Conservation (phyloP, 2,329 filamentous ascomycete species). For the Hymenoscyphus fraxineus region DNA sequence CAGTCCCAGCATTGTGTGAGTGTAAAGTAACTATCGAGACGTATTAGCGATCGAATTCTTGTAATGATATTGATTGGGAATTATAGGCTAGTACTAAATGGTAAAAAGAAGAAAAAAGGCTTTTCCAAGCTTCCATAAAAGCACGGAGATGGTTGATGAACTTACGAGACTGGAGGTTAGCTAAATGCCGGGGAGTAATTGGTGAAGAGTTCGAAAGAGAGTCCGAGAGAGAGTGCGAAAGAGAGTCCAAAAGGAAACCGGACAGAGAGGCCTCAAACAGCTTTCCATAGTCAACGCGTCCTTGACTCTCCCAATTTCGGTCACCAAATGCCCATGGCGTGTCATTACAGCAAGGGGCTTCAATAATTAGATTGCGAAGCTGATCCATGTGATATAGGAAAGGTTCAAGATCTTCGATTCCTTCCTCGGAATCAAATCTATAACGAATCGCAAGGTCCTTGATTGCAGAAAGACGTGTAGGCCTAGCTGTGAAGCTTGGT, state of each 20-base stretch:
- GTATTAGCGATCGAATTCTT: background rate
- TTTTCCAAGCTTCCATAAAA: too few species aligned
- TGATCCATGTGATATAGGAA: background rate
- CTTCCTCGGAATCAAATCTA: background rate
- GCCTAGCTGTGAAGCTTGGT: background rate
- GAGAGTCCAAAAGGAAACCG: too few species aligned
- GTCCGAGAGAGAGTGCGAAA: background rate
- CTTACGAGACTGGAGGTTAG: background rate
- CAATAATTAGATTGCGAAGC: background rate
- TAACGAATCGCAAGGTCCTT: background rate
- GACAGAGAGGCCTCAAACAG: background rate
- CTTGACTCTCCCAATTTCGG: background rate
- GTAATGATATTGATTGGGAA: too few species aligned
- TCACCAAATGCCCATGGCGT: background rate
- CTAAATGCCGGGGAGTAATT: background rate
- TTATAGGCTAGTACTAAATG: too few species aligned
- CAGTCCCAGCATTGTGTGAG: background rate
- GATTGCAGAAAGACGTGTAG: background rate
- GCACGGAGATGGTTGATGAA: background rate
- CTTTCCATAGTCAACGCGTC: background rate
- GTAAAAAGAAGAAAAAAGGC: too few species aligned
- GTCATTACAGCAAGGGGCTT: background rate
- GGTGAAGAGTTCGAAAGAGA: background rate
- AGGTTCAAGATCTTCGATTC: background rate
- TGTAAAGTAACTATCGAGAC: background rate